Base-by-base conservation (phyloP, 2,329 filamentous ascomycete genomes). In the Xylaria hypoxylon region DNA sequence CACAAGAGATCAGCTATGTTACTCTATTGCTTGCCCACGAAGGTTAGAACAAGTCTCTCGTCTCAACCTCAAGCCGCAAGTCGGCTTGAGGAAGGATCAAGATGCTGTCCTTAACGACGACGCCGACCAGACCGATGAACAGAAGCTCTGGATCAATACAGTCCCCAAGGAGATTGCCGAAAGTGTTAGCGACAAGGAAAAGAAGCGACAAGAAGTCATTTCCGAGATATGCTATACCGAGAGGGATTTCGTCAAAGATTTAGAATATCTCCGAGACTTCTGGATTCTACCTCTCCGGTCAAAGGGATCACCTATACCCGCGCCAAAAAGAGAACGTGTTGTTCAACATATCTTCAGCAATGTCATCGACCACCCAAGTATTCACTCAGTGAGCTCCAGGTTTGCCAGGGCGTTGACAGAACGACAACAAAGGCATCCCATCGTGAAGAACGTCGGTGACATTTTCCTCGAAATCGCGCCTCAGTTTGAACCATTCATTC, bases 161-260 rank as follows among this genome's bases (percentile, higher is more conserved):
- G 96, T 99, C 40, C 93, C 94, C 0, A 96, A 97, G 79, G 96
- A 98, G 78, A 85, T 99, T 64, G 94, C 94, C 0, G 94, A 98
- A 73, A 92, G 90, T 76, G 90, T 97, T 33, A 90, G 89, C 56
- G 96, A 99, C 72, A 89, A 88, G 71, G 96, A 99, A 79, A 96
- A 97, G 89, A 98, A 98, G 83, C 89, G 96, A 50, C 96, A 99
- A 78, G 96, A 99, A 77, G 92, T 99, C 73, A 97, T 99, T 67
- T 97, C 95, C 5, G 96, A 99, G 79, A 90, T 98, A 68, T 97
- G 96, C 89, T 99, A 99, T 81, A 99, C 96, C 0, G 96, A 99
- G 79, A 89, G 96, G 73, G 96, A 99, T 81, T 99, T 99, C 75
- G 96, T 99, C 77, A 99, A 99, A 83, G 96, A 99, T 79, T 84